A percentile compares a stretch with the other conserved stretches of the same genome.
Conservation (phyloP, 768 basidiomycete species). For the Termitomyces sp. region DNA sequence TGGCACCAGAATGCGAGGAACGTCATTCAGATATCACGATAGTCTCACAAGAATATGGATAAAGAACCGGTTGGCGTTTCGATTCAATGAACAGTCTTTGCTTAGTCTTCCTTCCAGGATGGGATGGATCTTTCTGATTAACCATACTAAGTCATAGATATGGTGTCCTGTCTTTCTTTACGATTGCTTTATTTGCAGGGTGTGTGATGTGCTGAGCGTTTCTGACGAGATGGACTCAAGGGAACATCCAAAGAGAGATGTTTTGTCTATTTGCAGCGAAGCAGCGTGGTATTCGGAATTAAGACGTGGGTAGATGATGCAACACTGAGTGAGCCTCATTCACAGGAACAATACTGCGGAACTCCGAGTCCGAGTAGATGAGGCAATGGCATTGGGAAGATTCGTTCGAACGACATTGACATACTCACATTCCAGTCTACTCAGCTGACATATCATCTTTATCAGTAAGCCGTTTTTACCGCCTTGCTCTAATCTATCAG, state of each 20-base stretch:
- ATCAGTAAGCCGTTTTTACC: background rate
- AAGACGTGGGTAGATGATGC: background rate
- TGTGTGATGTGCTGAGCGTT: background rate
- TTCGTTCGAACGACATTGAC: background rate
- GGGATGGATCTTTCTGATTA: background rate
- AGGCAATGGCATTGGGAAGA: background rate
- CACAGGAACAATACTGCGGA: background rate
- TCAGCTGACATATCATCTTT: too few relatives aligned
- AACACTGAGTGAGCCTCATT: background rate
- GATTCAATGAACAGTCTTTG: background rate
- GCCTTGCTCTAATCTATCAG: background rate
- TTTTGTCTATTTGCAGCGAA: background rate
- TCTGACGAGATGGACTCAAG: background rate
- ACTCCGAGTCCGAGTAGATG: background rate
- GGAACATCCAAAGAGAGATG: background rate
- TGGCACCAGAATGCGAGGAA: background rate
- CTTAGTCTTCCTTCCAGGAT: background rate
- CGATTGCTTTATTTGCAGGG: background rate
- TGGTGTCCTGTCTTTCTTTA: background rate
- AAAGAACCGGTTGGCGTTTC: background rate
- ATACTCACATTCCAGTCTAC: background rate
- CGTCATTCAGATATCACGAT: background rate
- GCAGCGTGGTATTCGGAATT: background rate
- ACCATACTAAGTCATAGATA: background rate
- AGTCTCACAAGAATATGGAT: background rate